Base-by-base conservation (phyloP, 73 alveolate species). In the Paraurostyla sp. region DNA sequence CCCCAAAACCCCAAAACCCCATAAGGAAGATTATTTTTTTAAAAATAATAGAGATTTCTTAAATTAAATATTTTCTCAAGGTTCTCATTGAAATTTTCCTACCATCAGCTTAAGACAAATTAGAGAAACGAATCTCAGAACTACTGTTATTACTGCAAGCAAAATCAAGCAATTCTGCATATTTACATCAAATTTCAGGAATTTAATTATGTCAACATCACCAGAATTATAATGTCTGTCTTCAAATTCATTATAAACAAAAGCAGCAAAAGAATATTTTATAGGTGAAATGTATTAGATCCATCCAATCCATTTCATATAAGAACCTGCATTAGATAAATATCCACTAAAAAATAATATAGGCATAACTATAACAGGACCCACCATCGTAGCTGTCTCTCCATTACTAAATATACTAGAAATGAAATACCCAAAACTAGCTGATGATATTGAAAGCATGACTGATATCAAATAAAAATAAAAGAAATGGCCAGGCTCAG, bases 251-350 rank as follows among this genome's bases (percentile, higher is more conserved):
- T 91, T 94, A 40, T 95, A 48, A 15, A 91, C 80, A 23, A 94
- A 33, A 9, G 93, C 93, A 51, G 91, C 95, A 40, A 87, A 87
- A 0, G 93, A 83, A 76, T 94, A 94, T 76, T 93, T 87, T 30
- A 91, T 76, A 15, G 98, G 98, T 22, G 95, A 91, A 25, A 94
- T 54, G 76, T 94, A 94, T 60, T 94, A 71, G 35, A 94, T 80
- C 98, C 98, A 94, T 2, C 95, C 88, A 11, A 94, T 73, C 96
- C 96, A 94, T 16, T 32, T 87, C n/a, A 71, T 57, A 25, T 45
- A 80, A 30, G 45, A 75, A 50, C 85, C 86, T 9, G 83, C 58
- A 73, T 94, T 92, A 6, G 93, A 71, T 41, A 75, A 82, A 50
- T 71, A 86, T 16, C 98, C 98, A 2, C 95, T 91, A 73, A 94